Percentiles rank a stretch among this genome's conserved stretches.
phyloP scores from a whole-genome alignment of 148 eudicot genomes.

The Talinum fruticosum region DNA sequence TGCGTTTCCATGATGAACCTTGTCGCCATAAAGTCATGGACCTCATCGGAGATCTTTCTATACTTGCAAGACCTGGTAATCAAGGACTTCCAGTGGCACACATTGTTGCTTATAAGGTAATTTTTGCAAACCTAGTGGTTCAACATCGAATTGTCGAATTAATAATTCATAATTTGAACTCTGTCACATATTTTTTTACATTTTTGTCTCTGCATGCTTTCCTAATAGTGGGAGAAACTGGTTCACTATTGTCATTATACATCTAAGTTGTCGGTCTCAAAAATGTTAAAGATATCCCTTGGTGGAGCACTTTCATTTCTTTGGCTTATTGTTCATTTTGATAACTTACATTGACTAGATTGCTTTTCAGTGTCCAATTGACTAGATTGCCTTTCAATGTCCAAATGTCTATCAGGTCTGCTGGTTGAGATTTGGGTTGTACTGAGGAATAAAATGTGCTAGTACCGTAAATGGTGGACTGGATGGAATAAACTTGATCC shows the following conservation, averaged over 20 bases:
- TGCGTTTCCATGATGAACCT: constrained; percentile 69
- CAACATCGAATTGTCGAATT: neutral
- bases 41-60: constrained; percentile 90
- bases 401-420: neutral
- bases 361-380: neutral
- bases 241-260: neutral
- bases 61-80: constrained; percentile 71
- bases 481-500: neutral
- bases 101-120: constrained; percentile 77
- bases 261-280: neutral
- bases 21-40: constrained; percentile 94
- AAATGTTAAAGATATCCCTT: neutral
- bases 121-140: neutral
- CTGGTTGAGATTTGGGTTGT: neutral
- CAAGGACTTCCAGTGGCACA: constrained; percentile 91
- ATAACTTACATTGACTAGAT: neutral
- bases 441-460: neutral
- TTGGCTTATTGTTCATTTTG: neutral
- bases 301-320: neutral
- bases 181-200: neutral
- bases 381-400: neutral
- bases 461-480: neutral
- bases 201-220: neutral
- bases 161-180: neutral
- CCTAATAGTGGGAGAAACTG: neutral